Evolutionary conservation across 192 early-diverging fungal species (phyloP), one percentile per base, ranked within the genome.

Genomic region (Coemansia sp.): DNA sequence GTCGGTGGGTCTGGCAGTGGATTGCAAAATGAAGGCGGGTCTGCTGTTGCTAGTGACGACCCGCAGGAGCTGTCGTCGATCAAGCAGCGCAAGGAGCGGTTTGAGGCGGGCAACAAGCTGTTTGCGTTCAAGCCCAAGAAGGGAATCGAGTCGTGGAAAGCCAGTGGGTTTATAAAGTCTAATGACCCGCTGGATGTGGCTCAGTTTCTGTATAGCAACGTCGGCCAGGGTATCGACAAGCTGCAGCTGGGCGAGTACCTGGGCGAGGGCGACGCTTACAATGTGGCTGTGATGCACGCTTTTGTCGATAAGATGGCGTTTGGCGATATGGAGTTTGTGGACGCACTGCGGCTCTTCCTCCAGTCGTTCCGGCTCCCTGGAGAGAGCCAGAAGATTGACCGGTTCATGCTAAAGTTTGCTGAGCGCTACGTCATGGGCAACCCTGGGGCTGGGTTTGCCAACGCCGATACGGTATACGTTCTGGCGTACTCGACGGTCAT

Each of bases 361-460:
- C 95, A 98, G 72, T 81, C 84, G 47, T 98, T 98, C 83, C 74
- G 95, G 62, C 84, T 98, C 41, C 95, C 95, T 2, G 95, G 95
- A 34, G 95, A 98, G 78, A 86, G 90, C 27, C 95, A 98, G 72
- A 96, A 96, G 84, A 98, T 98, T 70, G 95, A 98, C 80, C 84
- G 95, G 38, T 96, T 95, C 69, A 98, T 98, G 95, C 85, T 98
- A 15, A 98, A 98, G 79, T 98, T 96, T 84, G 95, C 95, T 35
- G 94, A 96, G 76, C 87, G 94, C 29, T 98, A 91, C 65, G 71
- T 95, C 11, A 88, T 91, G 69, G 91, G 89, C 50, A 95, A 98
- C 63, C 91, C 93, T 2, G 75, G 76, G 3, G 78, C 81, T 0
- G 79, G 79, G 5, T 98, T 98, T 82, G 89, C 89, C 56, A 95